Base-by-base conservation (phyloP, 176 grass and related monocot species). In the Tuctoria greenei region DNA sequence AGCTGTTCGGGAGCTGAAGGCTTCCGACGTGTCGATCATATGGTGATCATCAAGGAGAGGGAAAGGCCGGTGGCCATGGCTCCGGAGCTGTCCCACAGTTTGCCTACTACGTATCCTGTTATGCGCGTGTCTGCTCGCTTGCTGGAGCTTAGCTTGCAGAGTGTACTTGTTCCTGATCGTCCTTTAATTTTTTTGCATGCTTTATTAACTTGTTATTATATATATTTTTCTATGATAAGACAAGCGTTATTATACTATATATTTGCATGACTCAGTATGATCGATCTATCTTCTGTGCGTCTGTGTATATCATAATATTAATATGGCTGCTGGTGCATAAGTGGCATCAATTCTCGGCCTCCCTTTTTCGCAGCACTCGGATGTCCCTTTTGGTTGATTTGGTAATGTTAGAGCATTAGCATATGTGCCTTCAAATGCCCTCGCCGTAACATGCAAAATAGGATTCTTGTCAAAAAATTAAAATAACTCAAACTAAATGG, bases 311-410 rank as follows among this genome's bases (percentile, higher is more conserved):
- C 21, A 78, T 69, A 78, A 31, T 84, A 52, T 56, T 73, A 83
- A 78, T 66, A 61, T 82, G 79, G 63, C 81, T 69, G 86, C 62
- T 54, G 64, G 59, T 69, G 63, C 51, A 80, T 55, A 56, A 75
- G 70, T 69, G 21, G 81, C 81, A 74, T 88, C 75, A 45, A 79
- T 88, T 75, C 75, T 73, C 15, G 63, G 36, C 80, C 42, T 36
- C 18, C 75, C 25, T 56, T 79, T 74, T 75, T 27, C 75, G 37
- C 26, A 64, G 79, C 69, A 46, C 64, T 46, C n/a, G 43, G 64
- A 63, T 80, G 28, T 3, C 39, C 75, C 21, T 79, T 79, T 83
- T 64, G 21, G 67, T 79, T 67, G 69, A 88, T 88, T 64, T 80
- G 76, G 70, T 40, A 75, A 69, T 79, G 74, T 64, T 27, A 61